Evolutionary conservation across 2,329 filamentous ascomycete genomes (phyloP).

Genomic region (Ustulina deusta): DNA sequence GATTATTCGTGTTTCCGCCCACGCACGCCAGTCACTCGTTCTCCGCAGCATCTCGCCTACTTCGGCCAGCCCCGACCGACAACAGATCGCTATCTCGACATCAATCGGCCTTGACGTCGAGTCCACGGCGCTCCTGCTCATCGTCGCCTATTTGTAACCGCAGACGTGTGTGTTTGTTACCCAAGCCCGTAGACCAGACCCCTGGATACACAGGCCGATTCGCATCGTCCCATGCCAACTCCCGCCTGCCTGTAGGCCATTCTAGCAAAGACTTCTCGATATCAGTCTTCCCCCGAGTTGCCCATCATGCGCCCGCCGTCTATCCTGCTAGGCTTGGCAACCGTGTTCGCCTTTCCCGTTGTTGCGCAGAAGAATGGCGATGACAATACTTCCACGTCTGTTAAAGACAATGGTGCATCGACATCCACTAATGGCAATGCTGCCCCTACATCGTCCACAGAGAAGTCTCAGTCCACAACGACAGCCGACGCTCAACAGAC

Average conservation of each 20-base stretch:
- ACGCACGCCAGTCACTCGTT: slow-evolving; percentile 35
- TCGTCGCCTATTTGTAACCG: background rate
- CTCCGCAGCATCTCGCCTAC: slow-evolving; percentile 11
- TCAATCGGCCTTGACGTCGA: slow-evolving; percentile 6
- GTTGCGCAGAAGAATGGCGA: slow-evolving; percentile 43
- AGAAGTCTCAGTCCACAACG: slow-evolving; percentile 18
- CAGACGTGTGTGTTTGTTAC: background rate
- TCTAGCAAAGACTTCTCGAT: slow-evolving; percentile 20
- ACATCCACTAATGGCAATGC: slow-evolving; percentile 20
- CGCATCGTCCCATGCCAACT: slow-evolving; percentile 1
- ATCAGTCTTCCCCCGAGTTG: slow-evolving; percentile 24
- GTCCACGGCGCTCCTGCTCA: slow-evolving; percentile 7
- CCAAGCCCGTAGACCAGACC: background rate
- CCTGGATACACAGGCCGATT: background rate
- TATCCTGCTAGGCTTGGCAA: slow-evolving; percentile 43
- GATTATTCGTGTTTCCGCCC: slow-evolving; percentile 18
- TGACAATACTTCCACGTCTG: slow-evolving; percentile 29
- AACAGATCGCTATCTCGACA: slow-evolving; percentile 8
- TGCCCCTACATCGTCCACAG: slow-evolving; percentile 23
- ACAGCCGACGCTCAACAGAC: background rate
- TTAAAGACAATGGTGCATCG: slow-evolving; percentile 25
- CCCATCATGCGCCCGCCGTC: slow-evolving; percentile 47
- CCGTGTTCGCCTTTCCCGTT: slow-evolving; percentile 43
- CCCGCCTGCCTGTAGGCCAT: background rate
- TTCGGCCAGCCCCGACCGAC: slow-evolving; percentile 14